Conservation (phyloP, 1,139 yeast species). For the Candida smagusa region DNA sequence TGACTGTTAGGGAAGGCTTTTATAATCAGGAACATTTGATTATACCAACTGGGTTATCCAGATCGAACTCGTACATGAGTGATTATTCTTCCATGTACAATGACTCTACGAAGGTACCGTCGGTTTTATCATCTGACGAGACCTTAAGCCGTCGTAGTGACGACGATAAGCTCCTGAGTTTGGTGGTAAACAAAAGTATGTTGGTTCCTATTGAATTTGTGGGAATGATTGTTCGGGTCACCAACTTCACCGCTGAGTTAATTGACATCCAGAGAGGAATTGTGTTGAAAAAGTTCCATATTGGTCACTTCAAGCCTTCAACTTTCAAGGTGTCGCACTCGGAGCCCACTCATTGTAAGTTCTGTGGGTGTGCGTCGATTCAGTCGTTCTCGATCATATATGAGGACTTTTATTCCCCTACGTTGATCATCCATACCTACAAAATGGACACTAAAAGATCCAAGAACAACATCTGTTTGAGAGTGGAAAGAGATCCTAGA, state of each 20-base stretch:
- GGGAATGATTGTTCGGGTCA: constrained; percentile 65
- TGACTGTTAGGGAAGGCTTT: constrained; percentile 44
- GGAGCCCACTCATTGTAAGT: constrained; percentile 83
- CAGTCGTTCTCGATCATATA: constrained; percentile 70
- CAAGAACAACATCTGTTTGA: constrained; percentile 73
- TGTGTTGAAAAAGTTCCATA: constrained; percentile 48
- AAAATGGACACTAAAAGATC: constrained; percentile 66
- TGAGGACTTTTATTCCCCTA: constrained; percentile 55
- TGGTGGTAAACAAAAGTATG: constrained; percentile 22
- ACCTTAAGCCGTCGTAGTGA: neutral
- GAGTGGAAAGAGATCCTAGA: constrained; percentile 90
- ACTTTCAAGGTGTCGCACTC: constrained; percentile 71
- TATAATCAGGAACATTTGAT: constrained; percentile 41
- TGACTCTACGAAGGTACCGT: neutral
- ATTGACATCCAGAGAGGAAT: constrained; percentile 80
- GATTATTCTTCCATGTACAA: constrained; percentile 16
- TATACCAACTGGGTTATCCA: constrained; percentile 31
- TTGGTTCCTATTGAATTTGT: constrained; percentile 59
- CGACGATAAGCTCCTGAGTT: neutral
- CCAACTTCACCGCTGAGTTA: constrained; percentile 54
- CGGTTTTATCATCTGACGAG: neutral
- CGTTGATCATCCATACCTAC: constrained; percentile 69
- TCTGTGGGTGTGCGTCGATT: constrained; percentile 86
- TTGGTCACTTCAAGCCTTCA: constrained; percentile 62
- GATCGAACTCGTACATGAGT: constrained; percentile 10